Evolutionary conservation across 2,329 filamentous ascomycete genomes (phyloP), one percentile per base, ranked within the genome.

Genomic region (Colletotrichum agaves): DNA sequence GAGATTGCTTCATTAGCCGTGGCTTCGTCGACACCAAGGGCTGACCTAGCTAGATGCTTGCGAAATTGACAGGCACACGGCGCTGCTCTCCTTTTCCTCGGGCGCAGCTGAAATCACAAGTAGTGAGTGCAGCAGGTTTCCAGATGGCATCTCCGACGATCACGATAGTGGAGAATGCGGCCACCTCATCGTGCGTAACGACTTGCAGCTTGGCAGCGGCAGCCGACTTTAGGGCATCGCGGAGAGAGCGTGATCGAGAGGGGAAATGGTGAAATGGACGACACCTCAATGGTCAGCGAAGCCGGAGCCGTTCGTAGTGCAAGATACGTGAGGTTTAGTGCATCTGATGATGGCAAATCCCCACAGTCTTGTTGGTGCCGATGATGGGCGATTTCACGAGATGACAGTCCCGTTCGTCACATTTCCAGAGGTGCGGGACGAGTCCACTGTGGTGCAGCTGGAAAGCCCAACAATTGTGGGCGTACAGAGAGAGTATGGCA

Each of bases 131-230:
- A 58, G 35, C 12, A 46, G 52, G 12, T 37, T 37, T 12, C 11
- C 10, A 37, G 35, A 61, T 23, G 46, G 33, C 39, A 49, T 44
- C 8, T 41, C 19, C 39, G 46, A 53, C 23, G 2, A 33, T 50
- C 13, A 19, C 6, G 41, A 23, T 50, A 19, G 61, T 49, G 46
- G 59, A 57, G 50, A 43, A 44, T 43, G 35, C 44, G 17, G 46
- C 61, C 64, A 64, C 33, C 64, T 67, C 60, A 67, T 64, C 39
- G 53, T 64, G 59, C 64, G 52, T 21, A 35, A 12, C 37, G n/a
- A 46, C 52, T 27, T 59, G 60, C 64, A 67, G 52, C 39, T 64
- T 53, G 53, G 50, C n/a, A 44, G 49, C 59, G 37, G 63, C 50
- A 52, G 27, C 15, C 15, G 47, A 27, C 27, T 27, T 23, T 27